A percentile compares a stretch with the other conserved stretches of the same genome.
phyloP scores from a whole-genome alignment of 306 rosid species.

The Geum urbanum region DNA sequence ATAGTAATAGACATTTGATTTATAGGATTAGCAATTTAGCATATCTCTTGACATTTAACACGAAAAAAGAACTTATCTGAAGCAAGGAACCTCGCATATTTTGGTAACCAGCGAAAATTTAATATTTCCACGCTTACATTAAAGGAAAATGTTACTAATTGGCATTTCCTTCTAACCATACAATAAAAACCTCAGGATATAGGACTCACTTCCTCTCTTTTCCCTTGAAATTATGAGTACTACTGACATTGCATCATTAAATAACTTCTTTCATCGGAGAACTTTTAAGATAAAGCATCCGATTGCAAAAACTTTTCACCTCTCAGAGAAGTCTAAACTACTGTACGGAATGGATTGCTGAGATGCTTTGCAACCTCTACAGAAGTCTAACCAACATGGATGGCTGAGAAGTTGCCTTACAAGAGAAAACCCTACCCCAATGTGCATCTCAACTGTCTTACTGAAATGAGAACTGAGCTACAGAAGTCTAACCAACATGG shows the following conservation, averaged over 20 bases:
- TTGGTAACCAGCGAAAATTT: background rate
- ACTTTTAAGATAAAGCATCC: background rate
- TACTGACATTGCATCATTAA: background rate
- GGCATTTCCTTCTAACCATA: background rate
- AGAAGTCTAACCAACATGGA: background rate
- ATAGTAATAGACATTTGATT: background rate
- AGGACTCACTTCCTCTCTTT: constrained; percentile 1
- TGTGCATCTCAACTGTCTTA: background rate
- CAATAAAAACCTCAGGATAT: constrained; percentile 1
- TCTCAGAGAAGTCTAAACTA: background rate
- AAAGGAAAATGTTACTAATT: background rate
- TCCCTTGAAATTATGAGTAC: background rate
- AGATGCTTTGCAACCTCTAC: background rate
- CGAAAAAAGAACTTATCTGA: background rate
- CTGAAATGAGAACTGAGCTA: background rate
- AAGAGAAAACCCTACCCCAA: background rate
- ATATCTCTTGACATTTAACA: background rate
- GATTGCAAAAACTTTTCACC: background rate
- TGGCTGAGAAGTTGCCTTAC: background rate
- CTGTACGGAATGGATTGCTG: background rate
- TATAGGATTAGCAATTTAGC: background rate
- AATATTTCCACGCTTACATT: background rate
- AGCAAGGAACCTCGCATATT: background rate
- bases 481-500: background rate
- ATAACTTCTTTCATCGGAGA: background rate